These are phyloP conservation scores for Nothophaeocryptopus gaeumannii DNA, from an alignment of 2,329 filamentous ascomycete species.

Conservation along the genomic window DNA sequence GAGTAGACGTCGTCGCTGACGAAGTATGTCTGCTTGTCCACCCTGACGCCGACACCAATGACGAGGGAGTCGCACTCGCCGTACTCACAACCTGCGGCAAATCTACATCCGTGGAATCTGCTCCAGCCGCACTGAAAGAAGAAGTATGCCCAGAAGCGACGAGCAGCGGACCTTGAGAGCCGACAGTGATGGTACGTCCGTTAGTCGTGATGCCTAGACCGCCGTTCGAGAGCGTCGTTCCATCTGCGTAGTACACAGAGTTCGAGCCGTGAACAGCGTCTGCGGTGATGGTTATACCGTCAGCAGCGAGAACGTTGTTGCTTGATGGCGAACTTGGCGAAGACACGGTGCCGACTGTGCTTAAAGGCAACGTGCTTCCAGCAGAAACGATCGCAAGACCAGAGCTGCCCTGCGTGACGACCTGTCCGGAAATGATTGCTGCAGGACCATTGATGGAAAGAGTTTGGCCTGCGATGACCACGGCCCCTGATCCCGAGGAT, in stretches of 20 bases:
- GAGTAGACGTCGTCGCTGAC: too few relatives aligned
- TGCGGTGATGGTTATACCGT: conserved; percentile 3
- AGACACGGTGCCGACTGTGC: neutral
- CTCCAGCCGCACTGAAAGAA: neutral
- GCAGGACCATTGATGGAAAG: neutral
- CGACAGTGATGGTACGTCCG: conserved; percentile 2
- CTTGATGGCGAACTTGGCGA: neutral
- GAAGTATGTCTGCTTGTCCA: too few relatives aligned
- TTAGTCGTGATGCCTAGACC: conserved; percentile 1
- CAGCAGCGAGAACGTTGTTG: neutral
- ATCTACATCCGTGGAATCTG: too few relatives aligned
- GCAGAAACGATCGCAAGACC: conserved; percentile 3
- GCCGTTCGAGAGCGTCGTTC: neutral
- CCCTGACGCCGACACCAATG: too few relatives aligned
- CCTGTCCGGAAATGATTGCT: neutral
- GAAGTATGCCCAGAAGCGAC: neutral
- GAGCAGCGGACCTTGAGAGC: neutral
- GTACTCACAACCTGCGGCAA: too few relatives aligned
- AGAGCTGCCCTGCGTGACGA: neutral
- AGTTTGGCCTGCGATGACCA: neutral
- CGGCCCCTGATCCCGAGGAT: neutral
- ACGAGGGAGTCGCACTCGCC: neutral
- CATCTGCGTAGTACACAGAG: neutral
- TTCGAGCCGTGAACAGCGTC: neutral
- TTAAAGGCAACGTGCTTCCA: neutral